phyloP scores from a whole-genome alignment of 108 stramenopile genomes.

The Cyclotella sp. region DNA sequence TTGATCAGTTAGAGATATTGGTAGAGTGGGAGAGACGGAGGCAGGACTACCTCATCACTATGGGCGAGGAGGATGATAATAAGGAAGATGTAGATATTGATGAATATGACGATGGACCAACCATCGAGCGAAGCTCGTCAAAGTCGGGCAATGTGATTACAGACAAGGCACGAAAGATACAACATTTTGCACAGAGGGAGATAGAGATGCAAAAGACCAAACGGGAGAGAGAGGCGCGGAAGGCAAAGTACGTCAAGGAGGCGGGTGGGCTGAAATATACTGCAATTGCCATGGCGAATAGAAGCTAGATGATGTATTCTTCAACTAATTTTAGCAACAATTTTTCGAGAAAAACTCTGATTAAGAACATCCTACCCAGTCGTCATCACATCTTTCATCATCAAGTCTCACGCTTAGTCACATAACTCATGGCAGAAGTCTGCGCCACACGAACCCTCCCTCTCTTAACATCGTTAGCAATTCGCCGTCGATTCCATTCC shows the following conservation, averaged over 20 bases:
- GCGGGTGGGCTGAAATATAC: conserved; percentile 83
- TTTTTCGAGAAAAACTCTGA: no score
- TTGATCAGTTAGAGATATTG: conserved; percentile 63
- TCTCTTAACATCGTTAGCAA: conserved; percentile 15
- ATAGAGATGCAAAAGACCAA: conserved; percentile 76
- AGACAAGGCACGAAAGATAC: conserved; percentile 69
- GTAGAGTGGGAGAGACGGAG: conserved; percentile 78
- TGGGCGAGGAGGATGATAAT: conserved; percentile 29
- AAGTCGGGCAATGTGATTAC: conserved; percentile 25
- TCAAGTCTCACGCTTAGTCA: not conserved
- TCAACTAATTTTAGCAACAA: not conserved
- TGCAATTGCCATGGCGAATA: conserved; percentile 86
- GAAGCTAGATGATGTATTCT: conserved; percentile 13
- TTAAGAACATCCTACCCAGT: no score
- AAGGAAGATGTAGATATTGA: conserved; percentile 48
- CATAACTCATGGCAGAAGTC: not conserved
- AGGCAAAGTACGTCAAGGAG: conserved; percentile 74
- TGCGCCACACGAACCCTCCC: not conserved
- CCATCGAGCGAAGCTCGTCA: not conserved
- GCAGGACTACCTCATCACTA: conserved; percentile 37
- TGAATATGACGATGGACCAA: conserved; percentile 32
- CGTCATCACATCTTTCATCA: not conserved
- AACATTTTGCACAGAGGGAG: conserved; percentile 86
- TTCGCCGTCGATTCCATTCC: conserved; percentile 28
- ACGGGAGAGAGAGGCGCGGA: conserved; percentile 75